These are phyloP conservation scores for Lanzia echinophila DNA, from an alignment of 2,329 filamentous ascomycete genomes.

Conservation along the genomic window DNA sequence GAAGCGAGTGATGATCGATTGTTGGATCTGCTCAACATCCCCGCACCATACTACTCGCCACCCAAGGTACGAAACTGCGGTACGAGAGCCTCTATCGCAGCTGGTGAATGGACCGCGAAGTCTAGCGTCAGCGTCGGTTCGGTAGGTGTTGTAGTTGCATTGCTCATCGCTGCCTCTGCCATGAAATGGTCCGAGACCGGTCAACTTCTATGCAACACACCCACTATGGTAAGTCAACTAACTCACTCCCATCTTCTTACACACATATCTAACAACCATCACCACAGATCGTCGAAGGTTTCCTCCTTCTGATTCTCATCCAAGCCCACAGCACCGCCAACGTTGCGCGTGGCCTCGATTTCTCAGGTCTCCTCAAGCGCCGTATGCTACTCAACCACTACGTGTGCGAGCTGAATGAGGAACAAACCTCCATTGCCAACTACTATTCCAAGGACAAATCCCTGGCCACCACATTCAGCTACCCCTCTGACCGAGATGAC, in stretches of 20 bases:
- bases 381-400: conserved; percentile 24
- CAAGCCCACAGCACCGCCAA: conserved; percentile 28
- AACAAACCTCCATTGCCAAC: background rate
- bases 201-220: conserved; percentile 16
- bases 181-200: conserved; percentile 31
- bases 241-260: conserved; percentile 27
- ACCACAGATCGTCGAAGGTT: conserved; percentile 27
- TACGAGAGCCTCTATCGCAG: conserved; percentile 11
- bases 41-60: background rate
- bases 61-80: background rate
- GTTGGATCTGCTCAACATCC: background rate
- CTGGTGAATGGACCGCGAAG: conserved; percentile 22
- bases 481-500: too few relatives aligned
- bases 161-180: conserved; percentile 26
- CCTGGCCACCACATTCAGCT: background rate
- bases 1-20: conserved; percentile 8
- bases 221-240: conserved; percentile 23
- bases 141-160: conserved; percentile 23
- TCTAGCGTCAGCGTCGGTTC: conserved; percentile 24
- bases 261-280: conserved; percentile 22
- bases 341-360: conserved; percentile 20
- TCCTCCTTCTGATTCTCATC: conserved; percentile 27
- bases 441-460: background rate
- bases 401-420: background rate
- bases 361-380: conserved; percentile 25